Evolutionary conservation across 2,329 filamentous ascomycete genomes (phyloP), one percentile per base, ranked within the genome.

Genomic region (Coccinonectria pachysandricola): DNA sequence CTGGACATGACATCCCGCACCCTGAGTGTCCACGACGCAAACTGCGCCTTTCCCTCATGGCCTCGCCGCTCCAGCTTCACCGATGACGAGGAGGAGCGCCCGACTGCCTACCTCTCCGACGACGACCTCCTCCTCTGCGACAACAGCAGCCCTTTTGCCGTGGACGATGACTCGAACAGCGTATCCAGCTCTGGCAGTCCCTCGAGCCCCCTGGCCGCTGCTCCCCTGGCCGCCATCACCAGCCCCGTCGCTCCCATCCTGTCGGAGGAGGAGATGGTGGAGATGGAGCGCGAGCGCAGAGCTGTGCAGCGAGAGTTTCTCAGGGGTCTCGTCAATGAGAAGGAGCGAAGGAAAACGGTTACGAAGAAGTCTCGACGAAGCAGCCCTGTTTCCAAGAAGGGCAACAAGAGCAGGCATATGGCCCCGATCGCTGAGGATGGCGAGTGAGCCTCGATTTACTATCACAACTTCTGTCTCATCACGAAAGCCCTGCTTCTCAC

Each of bases 1-100:
- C 59, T 68, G 53, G 60, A 65, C 36, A 65, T 68, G 37, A 47
- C 56, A 12, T 47, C 48, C 39, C 55, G 51, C 45, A 55, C 53
- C 39, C 54, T 59, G 38, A 50, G 49, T 35, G 49, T 49, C 21
- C 52, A 57, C 38, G 60, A 64, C 40, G 49, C 56, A 15, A 52
- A 52, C 19, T 73, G 69, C 53, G 70, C 69, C 14, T 74, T 64
- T 39, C 70, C 70, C 15, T 71, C 66, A 13, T 75, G 70, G 70
- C 68, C 69, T 14, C 62, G 68, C 31, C 60, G 69, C 21, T 56
- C 61, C 10, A 69, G 66, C 19, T 60, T 74, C 34, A 57, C 56
- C 26, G 56, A 60, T 37, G 52, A 53, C 28, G 49, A 56, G 39
- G 50, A 53, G 39, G 52, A 60, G 38, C 61, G 63, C 32, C 62